A percentile compares a stretch with the other conserved stretches of the same genome.
Conservation (phyloP, 345 rosid genomes). For the Sisymbrium irio region DNA sequence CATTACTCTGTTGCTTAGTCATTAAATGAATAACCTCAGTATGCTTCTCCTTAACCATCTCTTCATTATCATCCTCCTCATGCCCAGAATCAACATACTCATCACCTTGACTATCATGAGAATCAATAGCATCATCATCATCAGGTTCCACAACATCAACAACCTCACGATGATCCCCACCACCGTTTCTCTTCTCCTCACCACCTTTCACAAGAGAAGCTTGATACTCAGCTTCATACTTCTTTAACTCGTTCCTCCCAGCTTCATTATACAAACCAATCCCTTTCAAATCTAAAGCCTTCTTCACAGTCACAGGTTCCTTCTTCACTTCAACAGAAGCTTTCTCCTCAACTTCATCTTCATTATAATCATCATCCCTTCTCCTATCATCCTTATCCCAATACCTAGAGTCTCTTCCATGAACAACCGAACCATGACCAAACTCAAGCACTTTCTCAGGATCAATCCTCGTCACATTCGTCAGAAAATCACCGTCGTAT, state of each 20-base stretch:
- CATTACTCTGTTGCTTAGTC: slow-evolving; percentile 36
- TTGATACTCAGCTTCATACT: slow-evolving; percentile 80
- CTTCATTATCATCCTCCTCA: slow-evolving; percentile 37
- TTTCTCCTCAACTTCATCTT: slow-evolving; percentile 50
- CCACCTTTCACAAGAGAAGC: slow-evolving; percentile 56
- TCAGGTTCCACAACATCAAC: slow-evolving; percentile 47
- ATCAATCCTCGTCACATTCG: slow-evolving; percentile 73
- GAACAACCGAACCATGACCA: slow-evolving; percentile 63
- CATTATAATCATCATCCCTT: slow-evolving; percentile 79
- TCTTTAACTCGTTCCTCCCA: slow-evolving; percentile 74
- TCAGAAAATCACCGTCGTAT: slow-evolving; percentile 63
- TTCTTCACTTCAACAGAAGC: slow-evolving; percentile 39
- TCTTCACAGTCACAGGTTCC: slow-evolving; percentile 2
- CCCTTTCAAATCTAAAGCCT: slow-evolving; percentile 40
- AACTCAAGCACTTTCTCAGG: slow-evolving; percentile 56
- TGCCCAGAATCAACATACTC: slow-evolving; percentile 54
- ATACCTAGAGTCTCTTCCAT: slow-evolving; percentile 84
- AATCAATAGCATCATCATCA: slow-evolving; percentile 54
- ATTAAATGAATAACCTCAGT: slow-evolving; percentile 30
- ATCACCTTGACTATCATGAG: slow-evolving; percentile 47
- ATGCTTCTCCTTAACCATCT: slow-evolving; percentile 29
- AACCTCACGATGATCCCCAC: slow-evolving; percentile 33
- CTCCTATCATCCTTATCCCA: slow-evolving; percentile 98
- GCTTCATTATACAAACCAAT: slow-evolving; percentile 83
- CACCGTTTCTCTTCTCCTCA: slow-evolving; percentile 26